Base-by-base conservation (phyloP, 257 asterid genomes). In the Cruciata laevipes region DNA sequence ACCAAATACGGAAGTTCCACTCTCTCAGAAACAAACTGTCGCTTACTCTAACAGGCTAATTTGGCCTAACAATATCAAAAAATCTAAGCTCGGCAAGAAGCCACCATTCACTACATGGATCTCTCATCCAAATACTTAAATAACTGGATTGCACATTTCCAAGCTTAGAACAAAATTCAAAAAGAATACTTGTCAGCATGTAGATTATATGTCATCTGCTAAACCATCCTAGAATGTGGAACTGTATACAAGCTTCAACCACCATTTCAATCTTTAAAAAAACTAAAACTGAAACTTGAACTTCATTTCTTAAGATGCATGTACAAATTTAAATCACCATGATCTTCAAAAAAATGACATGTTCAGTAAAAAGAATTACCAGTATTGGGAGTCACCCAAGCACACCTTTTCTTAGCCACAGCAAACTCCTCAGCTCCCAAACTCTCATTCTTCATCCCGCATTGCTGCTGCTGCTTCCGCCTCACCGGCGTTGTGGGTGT, bases 331-430 rank as follows among this genome's bases (percentile, higher is more conserved):
- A 20, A 25, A 61, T 32, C 7, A 2, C 12, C 11, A 30, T 35
- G 42, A 21, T 31, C 51, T 32, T 61, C 42, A 11, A 40, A 3
- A 40, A 1, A 7, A 42, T 42, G 51, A 3, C 1, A 1, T 42
- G 18, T 42, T 42, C 51, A 23, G 25, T 33, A 8, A 58, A 35
- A 20, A 37, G 47, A 55, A 83, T 24, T 93, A 88, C 97, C 97
- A 67, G 96, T 88, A 70, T 77, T 93, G 2, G 95, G 83, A 24
- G 97, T 93, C 68, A 90, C 96, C 99, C 99, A 93, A 73, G 95
- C 80, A 79, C 99, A 93, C 85, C 92, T 90, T 78, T 85, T 93
- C 84, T 86, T 86, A 31, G 76, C 77, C 72, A 72, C 73, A 69
- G 69, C 71, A 25, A 77, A 82, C 66, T 74, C 84, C 75, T 78